Evolutionary conservation across 129 eudicot species (phyloP), one percentile per base, ranked within the genome.

Genomic region (Flaveria robusta): DNA sequence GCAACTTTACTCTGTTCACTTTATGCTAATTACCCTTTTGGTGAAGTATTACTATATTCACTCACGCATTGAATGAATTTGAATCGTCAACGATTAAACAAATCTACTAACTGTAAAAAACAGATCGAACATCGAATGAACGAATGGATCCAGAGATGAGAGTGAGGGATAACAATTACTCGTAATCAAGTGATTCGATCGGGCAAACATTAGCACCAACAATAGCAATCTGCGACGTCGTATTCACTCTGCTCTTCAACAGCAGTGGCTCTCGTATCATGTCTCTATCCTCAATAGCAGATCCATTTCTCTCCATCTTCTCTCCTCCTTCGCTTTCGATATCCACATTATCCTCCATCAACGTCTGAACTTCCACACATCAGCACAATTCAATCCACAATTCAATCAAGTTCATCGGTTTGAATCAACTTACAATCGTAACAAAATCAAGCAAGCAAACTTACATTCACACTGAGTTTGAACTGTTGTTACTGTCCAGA

Each of bases 131-230:
- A 56, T 12, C 22, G 9, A 51, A 23, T 22, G 13, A 8, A 43
- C 49, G 14, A 45, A 49, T 49, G 16, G 29, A 71, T 51, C 0
- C 3, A 6, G 3, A 4, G 15, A 12, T 9, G 20, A 29, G 9
- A 16, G 5, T 1, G 8, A 20, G 16, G 10, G 20, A 45, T 2
- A 50, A 9, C 3, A 3, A 86, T 22, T 91, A 95, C 99, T 95
- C 97, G 74, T 91, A 95, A 83, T 95, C 99, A 74, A 95, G 99
- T 76, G 96, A 89, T 56, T 95, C 99, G 37, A 95, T 91, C 1
- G 99, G 95, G 63, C 66, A 89, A 79, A 80, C 63, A 72, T 95
- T 95, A 70, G 99, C 90, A 14, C 99, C 99, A 87, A 95, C 88
- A 72, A 95, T 90, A 63, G 99, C 99, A 81, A 95, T 89, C 83